Evolutionary conservation across 495 filamentous ascomycete species (phyloP), one percentile per base, ranked within the genome.

Genomic region (Aspergillus sclerotiicarbonarius): DNA sequence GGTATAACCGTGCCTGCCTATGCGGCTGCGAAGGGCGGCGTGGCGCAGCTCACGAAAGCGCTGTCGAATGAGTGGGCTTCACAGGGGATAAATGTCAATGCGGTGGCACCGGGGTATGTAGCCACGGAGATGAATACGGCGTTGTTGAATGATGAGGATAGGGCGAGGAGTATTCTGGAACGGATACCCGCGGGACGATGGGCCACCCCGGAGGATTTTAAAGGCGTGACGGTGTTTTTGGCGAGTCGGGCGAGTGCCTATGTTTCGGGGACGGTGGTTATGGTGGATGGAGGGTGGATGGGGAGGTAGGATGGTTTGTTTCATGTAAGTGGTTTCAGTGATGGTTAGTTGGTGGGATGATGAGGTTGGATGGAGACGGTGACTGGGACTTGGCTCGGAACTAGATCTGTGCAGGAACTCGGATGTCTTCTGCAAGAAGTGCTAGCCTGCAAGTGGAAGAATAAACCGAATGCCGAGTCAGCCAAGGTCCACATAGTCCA

Each of bases 241-340:
- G 90, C 90, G 13, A 86, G 87, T 70, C 78, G 71, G 66, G 89
- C 87, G 32, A 90, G 89, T 64, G 81, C 71, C 29, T 96, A 96
- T 77, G 88, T 97, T 10, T 89, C 81, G 54, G 92, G 92, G 0
- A 89, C 93, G 64, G 76, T 89, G 0, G 59, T 96, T 57, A 85
- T 88, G 6, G 90, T 96, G 45, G 92, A 96, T 76, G 92, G 92
- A 25, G 92, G 92, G 35, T 96, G 92, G 91, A 95, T 96, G 91
- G 90, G 90, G 20, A 47, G 39, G 47, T 50, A 41, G 35, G 31
- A 6, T 6, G 31, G 31, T 33, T 6, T 5, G 8, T 7, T 7
- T n/a, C n/a, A n/a, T n/a, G n/a, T n/a, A n/a, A n/a, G n/a, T n/a
- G n/a, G n/a, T n/a, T n/a, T n/a, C n/a, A n/a, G n/a, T n/a, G n/a